A percentile compares a stretch with the other conserved stretches of the same genome.
These are phyloP conservation scores for Solanum hybrid DNA, from an alignment of 305 asterid species.

Conservation along the genomic window DNA sequence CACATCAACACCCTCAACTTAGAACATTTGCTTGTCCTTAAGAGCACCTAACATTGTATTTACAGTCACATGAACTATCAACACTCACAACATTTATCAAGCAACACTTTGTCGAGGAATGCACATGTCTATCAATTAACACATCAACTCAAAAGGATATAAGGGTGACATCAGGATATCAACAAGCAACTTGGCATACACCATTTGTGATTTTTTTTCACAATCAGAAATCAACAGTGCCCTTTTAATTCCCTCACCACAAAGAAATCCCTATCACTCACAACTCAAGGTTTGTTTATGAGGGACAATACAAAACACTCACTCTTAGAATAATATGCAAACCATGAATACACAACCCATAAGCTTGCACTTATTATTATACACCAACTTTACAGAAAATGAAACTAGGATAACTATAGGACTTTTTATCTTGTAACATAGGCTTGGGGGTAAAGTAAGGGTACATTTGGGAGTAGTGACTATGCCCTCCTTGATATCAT, in stretches of 20 bases:
- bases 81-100: not conserved
- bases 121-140: not conserved
- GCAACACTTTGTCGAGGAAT: not conserved
- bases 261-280: not conserved
- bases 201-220: not conserved
- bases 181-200: not conserved
- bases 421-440: not conserved
- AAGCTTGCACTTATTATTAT: not conserved
- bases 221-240: not conserved
- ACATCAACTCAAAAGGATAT: not conserved
- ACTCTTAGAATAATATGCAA: not conserved
- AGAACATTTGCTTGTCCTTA: not conserved
- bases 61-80: not conserved
- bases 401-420: not conserved
- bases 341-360: not conserved
- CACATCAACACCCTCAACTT: not conserved
- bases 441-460: not conserved
- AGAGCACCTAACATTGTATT: not conserved
- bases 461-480: not conserved
- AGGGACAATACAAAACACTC: not conserved
- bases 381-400: not conserved
- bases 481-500: no score
- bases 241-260: not conserved
- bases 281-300: not conserved
- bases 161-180: not conserved